Base-by-base conservation (phyloP, 257 asterid genomes). In the Schizonepeta tenuifolia region DNA sequence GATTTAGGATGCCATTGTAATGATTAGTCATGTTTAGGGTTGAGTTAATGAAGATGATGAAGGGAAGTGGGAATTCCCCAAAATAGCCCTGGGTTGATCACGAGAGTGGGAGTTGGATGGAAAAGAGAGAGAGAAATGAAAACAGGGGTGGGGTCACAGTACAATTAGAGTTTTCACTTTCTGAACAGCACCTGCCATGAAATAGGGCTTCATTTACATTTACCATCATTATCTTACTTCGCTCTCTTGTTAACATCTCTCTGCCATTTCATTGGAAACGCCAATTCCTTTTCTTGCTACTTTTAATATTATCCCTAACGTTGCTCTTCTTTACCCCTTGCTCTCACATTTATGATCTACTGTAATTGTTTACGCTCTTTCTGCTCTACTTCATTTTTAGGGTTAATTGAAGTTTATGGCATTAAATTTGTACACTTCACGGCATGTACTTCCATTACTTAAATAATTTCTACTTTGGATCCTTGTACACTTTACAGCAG, bases 191-290 rank as follows among this genome's bases (percentile, higher is more conserved):
- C 55, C 71, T 75, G 78, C 74, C 50, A 46, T 43, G 43, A 75
- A 22, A 44, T 17, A 26, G 77, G 46, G 63, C 74, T 77, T 71
- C 75, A 69, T 77, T 76, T 76, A 66, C 55, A 38, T 38, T 8
- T 8, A 36, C 10, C 41, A 36, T 36, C 43, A 38, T 38, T 74
- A 71, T 54, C 67, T 43, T 67, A 51, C 71, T 55, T 69, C 70
- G 56, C 72, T 75, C 86, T 75, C 75, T 72, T 76, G 88, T 83
- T 77, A 63, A 72, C 88, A 79, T 85, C 86, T 71, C 77, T 36
- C 78, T 65, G 72, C 65, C 74, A 79, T 70, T 72, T 80, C 84
- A 73, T 88, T 71, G 84, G 79, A 63, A 86, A 66, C 65, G 54
- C 79, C 63, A 79, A 74, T 67, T 31, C 77, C 79, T 79, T 73